Evolutionary conservation across 1,284 basidiomycete genomes (phyloP).

Genomic region (Athelia psychrophila): DNA sequence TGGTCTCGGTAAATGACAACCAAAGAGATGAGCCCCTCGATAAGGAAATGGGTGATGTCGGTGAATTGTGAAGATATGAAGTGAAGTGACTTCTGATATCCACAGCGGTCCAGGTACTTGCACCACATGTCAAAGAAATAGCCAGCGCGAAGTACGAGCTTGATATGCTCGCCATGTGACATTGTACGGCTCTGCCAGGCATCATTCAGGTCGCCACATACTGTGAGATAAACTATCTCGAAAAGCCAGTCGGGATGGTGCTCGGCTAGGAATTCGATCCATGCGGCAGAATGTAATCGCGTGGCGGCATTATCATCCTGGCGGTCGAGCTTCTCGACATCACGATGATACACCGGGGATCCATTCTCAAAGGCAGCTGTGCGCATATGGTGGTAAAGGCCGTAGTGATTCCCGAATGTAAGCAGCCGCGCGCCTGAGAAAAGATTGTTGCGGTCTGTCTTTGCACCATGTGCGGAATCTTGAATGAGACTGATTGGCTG

Average conservation of each 20-base stretch:
- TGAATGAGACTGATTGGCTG: constrained; percentile 24
- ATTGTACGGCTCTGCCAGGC: constrained; percentile 20
- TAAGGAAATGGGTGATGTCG: background rate
- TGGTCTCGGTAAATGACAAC: background rate
- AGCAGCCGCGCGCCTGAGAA: constrained; percentile 26
- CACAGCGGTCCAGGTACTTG: background rate
- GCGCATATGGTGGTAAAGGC: constrained; percentile 17
- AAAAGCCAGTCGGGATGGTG: constrained; percentile 11
- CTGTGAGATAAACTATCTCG: constrained; percentile 18
- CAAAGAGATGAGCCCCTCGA: background rate
- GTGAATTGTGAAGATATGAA: background rate
- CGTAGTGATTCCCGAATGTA: constrained; percentile 19
- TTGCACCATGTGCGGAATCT: constrained; percentile 31
- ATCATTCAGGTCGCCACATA: constrained; percentile 21
- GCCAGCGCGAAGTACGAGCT: constrained; percentile 4
- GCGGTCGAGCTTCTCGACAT: constrained; percentile 33
- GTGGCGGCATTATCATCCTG: constrained; percentile 41
- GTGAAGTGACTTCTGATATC: background rate
- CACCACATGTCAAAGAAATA: constrained; percentile 9
- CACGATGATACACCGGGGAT: constrained; percentile 27
- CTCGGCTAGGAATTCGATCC: constrained; percentile 9
- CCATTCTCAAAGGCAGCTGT: constrained; percentile 12
- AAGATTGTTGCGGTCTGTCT: constrained; percentile 29
- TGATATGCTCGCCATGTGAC: constrained; percentile 14
- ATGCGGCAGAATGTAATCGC: constrained; percentile 20